Evolutionary conservation across 2,329 filamentous ascomycete species (phyloP), one percentile per base, ranked within the genome.

Genomic region (Xylaria hypoxylon): DNA sequence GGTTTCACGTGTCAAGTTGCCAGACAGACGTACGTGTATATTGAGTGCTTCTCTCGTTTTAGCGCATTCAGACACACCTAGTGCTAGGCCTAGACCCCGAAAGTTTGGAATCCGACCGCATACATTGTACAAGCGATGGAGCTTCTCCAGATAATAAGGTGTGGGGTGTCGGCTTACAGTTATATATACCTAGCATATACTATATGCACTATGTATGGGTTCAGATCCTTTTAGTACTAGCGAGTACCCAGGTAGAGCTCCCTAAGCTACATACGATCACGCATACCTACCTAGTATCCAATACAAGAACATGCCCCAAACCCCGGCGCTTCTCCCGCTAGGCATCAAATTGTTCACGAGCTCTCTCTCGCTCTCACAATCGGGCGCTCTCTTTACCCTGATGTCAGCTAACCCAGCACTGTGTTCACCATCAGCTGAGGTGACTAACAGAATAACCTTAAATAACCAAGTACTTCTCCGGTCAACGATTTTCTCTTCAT

Each of bases 1-100:
- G 60, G 55, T 45, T 60, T 59, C 56, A 47, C 60, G 50, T 59
- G 60, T 60, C 56, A 57, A 44, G 31, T 40, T 47, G 3, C 52
- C 40, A 58, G 52, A 19, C 47, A 22, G 31, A 62, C 31, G 22
- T 52, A 52, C 17, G 57, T 45, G 35, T 62, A 45, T 35, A 33
- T 57, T 7, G 19, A 51, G 31, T 52, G 31, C 26, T 35, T n/a
- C 45, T 33, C 38, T 48, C 51, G 24, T 38, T 52, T 55, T 26
- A 47, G 22, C 28, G 19, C 50, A 19, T 38, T 60, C n/a, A 26
- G 5, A 6, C 8, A 42, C n/a, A n/a, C n/a, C n/a, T 47, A 22
- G 35, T 40, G 15, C 22, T 19, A 15, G 22, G 52, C 24, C 24
- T 40, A 31, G 33, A 10, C 40, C 22, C 45, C 22, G 35, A 59